A percentile compares a stretch with the other conserved stretches of the same genome.
Conservation (phyloP, 1,284 basidiomycete species). For the Tremellales sp. region DNA sequence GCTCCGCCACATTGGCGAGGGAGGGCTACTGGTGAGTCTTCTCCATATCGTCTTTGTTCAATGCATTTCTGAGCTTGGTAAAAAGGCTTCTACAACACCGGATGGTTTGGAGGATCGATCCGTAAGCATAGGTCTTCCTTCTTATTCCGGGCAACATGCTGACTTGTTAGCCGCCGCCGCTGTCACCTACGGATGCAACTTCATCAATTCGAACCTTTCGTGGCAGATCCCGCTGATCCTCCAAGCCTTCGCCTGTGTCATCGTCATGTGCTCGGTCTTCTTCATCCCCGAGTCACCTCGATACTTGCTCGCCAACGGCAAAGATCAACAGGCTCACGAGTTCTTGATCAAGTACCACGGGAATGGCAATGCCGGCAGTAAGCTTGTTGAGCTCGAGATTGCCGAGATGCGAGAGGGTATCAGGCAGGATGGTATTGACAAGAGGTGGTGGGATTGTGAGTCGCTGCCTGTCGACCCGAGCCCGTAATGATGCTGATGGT, state of each 20-base stretch:
- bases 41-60: too few species aligned
- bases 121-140: conserved; percentile 6
- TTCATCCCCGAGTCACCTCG: conserved; percentile 45
- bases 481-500: background rate
- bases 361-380: conserved; percentile 22
- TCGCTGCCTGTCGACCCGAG: background rate
- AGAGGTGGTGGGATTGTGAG: conserved; percentile 56
- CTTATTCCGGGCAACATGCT: background rate
- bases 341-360: conserved; percentile 39
- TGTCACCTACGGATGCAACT: conserved; percentile 35
- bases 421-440: conserved; percentile 57
- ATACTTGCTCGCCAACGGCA: conserved; percentile 44
- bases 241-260: conserved; percentile 28
- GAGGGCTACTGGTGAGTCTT: conserved; percentile 52
- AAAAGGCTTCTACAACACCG: conserved; percentile 48
- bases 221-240: conserved; percentile 37
- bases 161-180: conserved; percentile 27
- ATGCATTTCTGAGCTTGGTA: too few species aligned
- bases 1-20: conserved; percentile 64
- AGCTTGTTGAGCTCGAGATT: conserved; percentile 52
- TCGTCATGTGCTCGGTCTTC: conserved; percentile 19
- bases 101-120: conserved; percentile 35
- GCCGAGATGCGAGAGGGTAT: conserved; percentile 58
- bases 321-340: conserved; percentile 33
- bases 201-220: conserved; percentile 26